phyloP scores from a whole-genome alignment of 306 rosid genomes.

The Prinsepia uniflora region DNA sequence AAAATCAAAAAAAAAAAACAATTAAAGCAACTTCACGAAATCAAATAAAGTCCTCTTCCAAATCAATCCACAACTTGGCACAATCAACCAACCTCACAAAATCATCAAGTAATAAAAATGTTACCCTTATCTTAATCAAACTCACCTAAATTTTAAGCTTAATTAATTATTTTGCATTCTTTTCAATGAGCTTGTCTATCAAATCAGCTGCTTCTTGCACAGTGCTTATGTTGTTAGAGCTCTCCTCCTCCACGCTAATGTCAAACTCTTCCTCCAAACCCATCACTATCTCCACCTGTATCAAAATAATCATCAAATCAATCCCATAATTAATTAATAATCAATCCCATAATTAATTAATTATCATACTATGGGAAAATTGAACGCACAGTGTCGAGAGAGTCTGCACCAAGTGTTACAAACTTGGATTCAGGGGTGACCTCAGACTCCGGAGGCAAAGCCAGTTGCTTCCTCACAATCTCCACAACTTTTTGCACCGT shows the following conservation, averaged over 20 bases:
- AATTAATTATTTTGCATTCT: slow-evolving; percentile 16
- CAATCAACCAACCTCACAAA: slow-evolving; percentile 3
- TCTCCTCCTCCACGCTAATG: slow-evolving; percentile 42
- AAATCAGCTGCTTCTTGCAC: slow-evolving; percentile 51
- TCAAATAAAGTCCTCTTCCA: background rate
- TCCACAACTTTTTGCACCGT: slow-evolving; percentile 40
- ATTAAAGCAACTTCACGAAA: background rate
- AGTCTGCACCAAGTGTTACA: slow-evolving; percentile 42
- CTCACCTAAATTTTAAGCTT: background rate
- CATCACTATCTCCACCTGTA: slow-evolving; percentile 46
- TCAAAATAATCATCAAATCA: background rate
- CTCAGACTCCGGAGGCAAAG: slow-evolving; percentile 31
- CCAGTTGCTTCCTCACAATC: slow-evolving; percentile 46
- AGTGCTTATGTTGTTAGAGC: slow-evolving; percentile 39
- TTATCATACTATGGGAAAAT: background rate
- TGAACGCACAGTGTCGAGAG: slow-evolving; percentile 35
- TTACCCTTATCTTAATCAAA: background rate
- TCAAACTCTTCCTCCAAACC: slow-evolving; percentile 45
- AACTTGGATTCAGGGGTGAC: slow-evolving; percentile 44
- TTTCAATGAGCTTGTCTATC: slow-evolving; percentile 37
- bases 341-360: background rate
- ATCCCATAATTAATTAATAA: background rate
- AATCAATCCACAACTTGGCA: background rate
- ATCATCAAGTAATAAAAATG: background rate
- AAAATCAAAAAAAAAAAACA: too few species aligned